These are phyloP conservation scores for Macrocybe sp. DNA, from an alignment of 1,284 basidiomycete species.

Conservation along the genomic window DNA sequence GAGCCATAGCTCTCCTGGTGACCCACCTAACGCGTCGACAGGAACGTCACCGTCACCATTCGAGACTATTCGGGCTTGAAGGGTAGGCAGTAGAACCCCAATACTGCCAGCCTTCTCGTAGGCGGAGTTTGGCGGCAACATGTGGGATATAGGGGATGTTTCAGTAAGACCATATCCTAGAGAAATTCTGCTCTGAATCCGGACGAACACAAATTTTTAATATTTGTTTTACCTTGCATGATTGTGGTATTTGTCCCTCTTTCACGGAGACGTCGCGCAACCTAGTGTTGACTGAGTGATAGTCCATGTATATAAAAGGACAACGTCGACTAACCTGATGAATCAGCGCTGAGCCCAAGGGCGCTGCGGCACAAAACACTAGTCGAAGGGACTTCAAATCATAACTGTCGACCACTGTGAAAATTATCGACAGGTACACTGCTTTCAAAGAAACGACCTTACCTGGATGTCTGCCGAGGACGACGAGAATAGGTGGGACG, in stretches of 20 bases:
- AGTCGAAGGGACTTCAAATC: constrained; percentile 50
- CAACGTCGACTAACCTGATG: constrained; percentile 12
- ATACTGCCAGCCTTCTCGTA: constrained; percentile 44
- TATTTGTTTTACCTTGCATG: constrained; percentile 9
- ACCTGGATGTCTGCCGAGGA: constrained; percentile 48
- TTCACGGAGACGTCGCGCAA: constrained; percentile 7
- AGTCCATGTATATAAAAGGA: too few species aligned
- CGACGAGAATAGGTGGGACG: constrained; percentile 73
- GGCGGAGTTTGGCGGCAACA: constrained; percentile 30
- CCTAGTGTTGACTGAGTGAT: constrained; percentile 33
- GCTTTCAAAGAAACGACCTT: constrained; percentile 6
- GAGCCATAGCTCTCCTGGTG: constrained; percentile 26
- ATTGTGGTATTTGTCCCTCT: constrained; percentile 12
- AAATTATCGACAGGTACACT: not conserved
- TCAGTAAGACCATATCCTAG: constrained; percentile 65
- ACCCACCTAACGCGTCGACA: constrained; percentile 16
- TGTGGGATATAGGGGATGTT: constrained; percentile 46
- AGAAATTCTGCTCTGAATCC: constrained; percentile 3
- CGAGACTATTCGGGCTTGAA: constrained; percentile 61
- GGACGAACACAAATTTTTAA: constrained; percentile 18
- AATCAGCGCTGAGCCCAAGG: constrained; percentile 31
- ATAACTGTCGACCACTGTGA: constrained; percentile 46
- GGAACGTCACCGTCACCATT: constrained; percentile 26
- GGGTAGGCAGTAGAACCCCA: constrained; percentile 64
- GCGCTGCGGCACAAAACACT: constrained; percentile 71